These are phyloP conservation scores for Suillus weaverae DNA, from an alignment of 768 basidiomycete species.

Conservation along the genomic window DNA sequence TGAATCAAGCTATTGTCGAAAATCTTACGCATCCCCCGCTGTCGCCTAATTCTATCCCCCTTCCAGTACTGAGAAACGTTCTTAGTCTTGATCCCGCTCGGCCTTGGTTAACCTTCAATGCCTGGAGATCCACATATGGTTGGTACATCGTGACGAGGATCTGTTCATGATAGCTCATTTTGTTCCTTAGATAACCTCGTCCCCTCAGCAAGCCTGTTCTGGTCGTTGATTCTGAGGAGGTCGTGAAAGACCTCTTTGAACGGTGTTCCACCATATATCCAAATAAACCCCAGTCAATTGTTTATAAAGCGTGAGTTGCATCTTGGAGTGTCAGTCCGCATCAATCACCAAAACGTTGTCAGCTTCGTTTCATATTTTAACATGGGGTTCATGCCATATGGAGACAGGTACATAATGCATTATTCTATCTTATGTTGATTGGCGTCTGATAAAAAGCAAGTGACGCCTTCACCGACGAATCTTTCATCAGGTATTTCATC, in stretches of 20 bases:
- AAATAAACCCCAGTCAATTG: background rate
- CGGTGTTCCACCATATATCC: background rate
- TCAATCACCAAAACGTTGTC: background rate
- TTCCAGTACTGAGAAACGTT: background rate
- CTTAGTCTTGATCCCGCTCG: background rate
- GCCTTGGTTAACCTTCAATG: background rate
- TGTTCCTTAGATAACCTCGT: background rate
- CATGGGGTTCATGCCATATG: background rate
- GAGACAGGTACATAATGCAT: background rate
- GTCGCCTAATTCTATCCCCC: background rate
- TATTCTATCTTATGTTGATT: background rate
- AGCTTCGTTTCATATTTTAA: background rate
- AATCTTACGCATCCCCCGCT: background rate
- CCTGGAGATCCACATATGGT: background rate
- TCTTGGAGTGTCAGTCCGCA: background rate
- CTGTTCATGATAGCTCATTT: background rate
- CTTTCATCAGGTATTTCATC: background rate
- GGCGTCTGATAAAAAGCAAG: background rate
- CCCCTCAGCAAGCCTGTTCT: background rate
- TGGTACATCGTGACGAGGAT: background rate
- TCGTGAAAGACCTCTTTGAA: background rate
- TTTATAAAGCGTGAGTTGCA: background rate
- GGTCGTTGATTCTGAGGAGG: background rate
- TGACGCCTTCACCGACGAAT: background rate
- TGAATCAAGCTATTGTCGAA: background rate